Percentiles rank a stretch among this genome's conserved stretches.
Conservation (phyloP, 495 filamentous ascomycete species). For the Aspergillus diversus region DNA sequence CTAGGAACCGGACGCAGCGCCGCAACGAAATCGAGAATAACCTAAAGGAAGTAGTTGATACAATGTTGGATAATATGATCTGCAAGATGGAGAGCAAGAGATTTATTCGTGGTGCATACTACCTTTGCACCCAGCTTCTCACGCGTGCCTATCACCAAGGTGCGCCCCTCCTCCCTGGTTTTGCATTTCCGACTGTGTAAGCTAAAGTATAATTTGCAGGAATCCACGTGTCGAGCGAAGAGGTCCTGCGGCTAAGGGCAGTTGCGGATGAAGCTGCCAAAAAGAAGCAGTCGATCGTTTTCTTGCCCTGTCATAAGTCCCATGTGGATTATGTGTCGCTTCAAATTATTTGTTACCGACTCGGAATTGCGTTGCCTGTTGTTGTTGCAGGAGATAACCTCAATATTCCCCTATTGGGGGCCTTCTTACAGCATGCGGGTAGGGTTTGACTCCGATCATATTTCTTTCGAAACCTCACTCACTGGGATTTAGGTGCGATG, state of each 20-base stretch:
- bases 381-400: constrained; percentile 95
- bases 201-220: constrained; percentile 38
- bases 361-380: constrained; percentile 87
- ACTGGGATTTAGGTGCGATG: constrained; percentile 71
- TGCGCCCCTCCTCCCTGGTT: constrained; percentile 22
- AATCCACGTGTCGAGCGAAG: constrained; percentile 93
- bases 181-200: background rate
- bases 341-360: constrained; percentile 90
- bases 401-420: constrained; percentile 87
- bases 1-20: constrained; percentile 56
- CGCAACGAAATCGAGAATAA: constrained; percentile 66
- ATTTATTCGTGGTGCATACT: constrained; percentile 92
- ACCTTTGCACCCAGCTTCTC: constrained; percentile 82
- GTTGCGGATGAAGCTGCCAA: constrained; percentile 80
- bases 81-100: constrained; percentile 97
- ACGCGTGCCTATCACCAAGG: constrained; percentile 95
- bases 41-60: constrained; percentile 75
- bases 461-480: constrained; percentile 17
- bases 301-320: constrained; percentile 90
- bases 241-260: constrained; percentile 77
- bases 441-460: constrained; percentile 21
- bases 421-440: constrained; percentile 92
- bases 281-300: constrained; percentile 94
- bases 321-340: constrained; percentile 96
- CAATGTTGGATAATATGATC: constrained; percentile 91